Evolutionary conservation across 176 grass and related monocot genomes (phyloP).

Genomic region (Cymbopogon citratus): DNA sequence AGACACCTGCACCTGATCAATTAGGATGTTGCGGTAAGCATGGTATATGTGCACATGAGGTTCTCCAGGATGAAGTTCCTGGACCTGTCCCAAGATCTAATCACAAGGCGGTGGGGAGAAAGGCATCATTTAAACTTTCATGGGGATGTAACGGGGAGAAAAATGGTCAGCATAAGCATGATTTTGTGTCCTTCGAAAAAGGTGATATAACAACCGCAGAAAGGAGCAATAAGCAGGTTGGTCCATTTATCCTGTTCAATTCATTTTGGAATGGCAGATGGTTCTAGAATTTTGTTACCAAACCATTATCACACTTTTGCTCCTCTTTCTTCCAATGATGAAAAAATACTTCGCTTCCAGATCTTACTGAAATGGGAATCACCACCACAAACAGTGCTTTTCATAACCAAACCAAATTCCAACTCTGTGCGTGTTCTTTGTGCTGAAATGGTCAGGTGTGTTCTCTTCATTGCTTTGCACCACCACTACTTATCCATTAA

Average conservation of each 20-base stretch:
- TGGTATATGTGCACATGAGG: conserved; percentile 94
- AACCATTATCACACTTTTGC: not conserved
- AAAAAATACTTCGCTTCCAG: conserved; percentile 45
- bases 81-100: conserved; percentile 50
- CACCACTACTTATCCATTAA: not conserved
- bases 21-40: conserved; percentile 81
- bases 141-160: conserved; percentile 98
- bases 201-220: conserved; percentile 98
- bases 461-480: conserved; percentile 24
- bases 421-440: conserved; percentile 62
- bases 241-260: conserved; percentile 13
- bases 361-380: conserved; percentile 99
- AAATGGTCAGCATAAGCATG: conserved; percentile 96
- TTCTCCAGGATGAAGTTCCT: conserved; percentile 75
- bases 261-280: not conserved
- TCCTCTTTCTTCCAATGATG: conserved; percentile 18
- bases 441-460: conserved; percentile 94
- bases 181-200: conserved; percentile 98
- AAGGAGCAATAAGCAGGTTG: conserved; percentile 90
- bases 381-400: conserved; percentile 73
- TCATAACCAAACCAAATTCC: conserved; percentile 95
- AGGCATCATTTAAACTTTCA: conserved; percentile 79
- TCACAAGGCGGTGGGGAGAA: conserved; percentile 70
- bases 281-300: not conserved
- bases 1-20: conserved; percentile 49